phyloP scores from a whole-genome alignment of 768 basidiomycete species.

The Mycena chlorophos region DNA sequence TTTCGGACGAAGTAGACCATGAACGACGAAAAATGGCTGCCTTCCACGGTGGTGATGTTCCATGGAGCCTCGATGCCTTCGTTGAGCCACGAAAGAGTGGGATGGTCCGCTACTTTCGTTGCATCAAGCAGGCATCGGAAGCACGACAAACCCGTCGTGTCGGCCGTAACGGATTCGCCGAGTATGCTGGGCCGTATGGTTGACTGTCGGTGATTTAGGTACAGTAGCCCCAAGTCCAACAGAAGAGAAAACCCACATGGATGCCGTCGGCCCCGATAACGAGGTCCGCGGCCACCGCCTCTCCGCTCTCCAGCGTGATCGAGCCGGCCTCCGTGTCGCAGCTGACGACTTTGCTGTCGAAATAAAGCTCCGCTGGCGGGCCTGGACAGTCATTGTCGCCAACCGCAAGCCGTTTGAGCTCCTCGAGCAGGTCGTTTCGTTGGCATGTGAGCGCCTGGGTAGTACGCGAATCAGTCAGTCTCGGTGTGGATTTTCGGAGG shows the following conservation, averaged over 20 bases:
- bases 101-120: not conserved
- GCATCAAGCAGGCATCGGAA: slow-evolving; percentile 5
- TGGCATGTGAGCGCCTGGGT: slow-evolving; percentile 2
- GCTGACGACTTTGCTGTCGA: slow-evolving; percentile 1
- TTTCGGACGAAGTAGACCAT: not conserved
- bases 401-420: slow-evolving; percentile 9
- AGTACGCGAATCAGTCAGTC: too few relatives aligned
- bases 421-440: slow-evolving; percentile 8
- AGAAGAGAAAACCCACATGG: not conserved
- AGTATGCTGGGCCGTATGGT: not conserved
- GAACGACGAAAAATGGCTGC: not conserved
- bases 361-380: slow-evolving; percentile 2
- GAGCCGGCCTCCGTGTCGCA: slow-evolving; percentile 28
- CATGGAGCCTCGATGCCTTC: slow-evolving; percentile 1
- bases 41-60: not conserved
- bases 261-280: slow-evolving; percentile 40
- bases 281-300: slow-evolving; percentile 34
- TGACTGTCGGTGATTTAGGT: not conserved
- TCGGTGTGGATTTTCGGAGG: not conserved
- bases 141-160: not conserved
- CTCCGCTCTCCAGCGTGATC: slow-evolving; percentile 36
- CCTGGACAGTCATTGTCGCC: slow-evolving; percentile 6
- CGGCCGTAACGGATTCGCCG: not conserved
- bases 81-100: not conserved
- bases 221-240: not conserved